phyloP scores from a whole-genome alignment of 805 yeast genomes.

The Zygoascus ofunaensis region DNA sequence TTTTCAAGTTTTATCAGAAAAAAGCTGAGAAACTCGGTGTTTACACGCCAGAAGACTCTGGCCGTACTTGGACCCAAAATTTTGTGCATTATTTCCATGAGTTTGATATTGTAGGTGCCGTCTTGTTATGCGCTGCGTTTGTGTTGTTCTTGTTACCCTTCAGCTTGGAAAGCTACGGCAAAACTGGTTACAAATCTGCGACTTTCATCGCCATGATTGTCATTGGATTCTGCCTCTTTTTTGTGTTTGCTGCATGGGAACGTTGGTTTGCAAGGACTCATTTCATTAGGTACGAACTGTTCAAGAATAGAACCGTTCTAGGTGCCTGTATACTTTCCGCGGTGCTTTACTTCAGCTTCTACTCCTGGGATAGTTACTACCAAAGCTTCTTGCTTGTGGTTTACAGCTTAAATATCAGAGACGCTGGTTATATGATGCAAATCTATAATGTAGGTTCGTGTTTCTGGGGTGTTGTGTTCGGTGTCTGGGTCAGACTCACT shows the following conservation, averaged over 20 bases:
- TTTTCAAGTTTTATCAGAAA: slow-evolving; percentile 24
- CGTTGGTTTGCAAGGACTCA: slow-evolving; percentile 43
- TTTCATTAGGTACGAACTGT: slow-evolving; percentile 42
- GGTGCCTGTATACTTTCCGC: slow-evolving; percentile 39
- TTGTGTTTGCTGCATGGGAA: slow-evolving; percentile 45
- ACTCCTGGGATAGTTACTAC: slow-evolving; percentile 51
- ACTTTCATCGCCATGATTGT: slow-evolving; percentile 28
- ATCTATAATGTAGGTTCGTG: slow-evolving; percentile 13
- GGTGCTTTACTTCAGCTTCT: slow-evolving; percentile 40
- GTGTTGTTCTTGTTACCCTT: slow-evolving; percentile 33
- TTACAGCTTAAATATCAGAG: slow-evolving; percentile 41
- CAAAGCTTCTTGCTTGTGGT: slow-evolving; percentile 54
- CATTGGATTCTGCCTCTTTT: slow-evolving; percentile 44
- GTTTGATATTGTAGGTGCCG: slow-evolving; percentile 31
- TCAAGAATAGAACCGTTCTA: slow-evolving; percentile 57
- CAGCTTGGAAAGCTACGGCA: slow-evolving; percentile 27
- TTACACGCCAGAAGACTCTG: slow-evolving; percentile 8
- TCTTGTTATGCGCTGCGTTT: slow-evolving; percentile 30
- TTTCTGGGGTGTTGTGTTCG: slow-evolving; percentile 47
- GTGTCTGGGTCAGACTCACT: slow-evolving; percentile 41
- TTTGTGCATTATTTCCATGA: slow-evolving; percentile 24
- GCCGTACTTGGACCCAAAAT: slow-evolving; percentile 17
- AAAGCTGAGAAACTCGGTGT: slow-evolving; percentile 27
- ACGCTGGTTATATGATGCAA: slow-evolving; percentile 37
- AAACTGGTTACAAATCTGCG: slow-evolving; percentile 27